These are phyloP conservation scores for Tetrapisispora arboricola DNA, from an alignment of 805 yeast genomes.

Conservation along the genomic window DNA sequence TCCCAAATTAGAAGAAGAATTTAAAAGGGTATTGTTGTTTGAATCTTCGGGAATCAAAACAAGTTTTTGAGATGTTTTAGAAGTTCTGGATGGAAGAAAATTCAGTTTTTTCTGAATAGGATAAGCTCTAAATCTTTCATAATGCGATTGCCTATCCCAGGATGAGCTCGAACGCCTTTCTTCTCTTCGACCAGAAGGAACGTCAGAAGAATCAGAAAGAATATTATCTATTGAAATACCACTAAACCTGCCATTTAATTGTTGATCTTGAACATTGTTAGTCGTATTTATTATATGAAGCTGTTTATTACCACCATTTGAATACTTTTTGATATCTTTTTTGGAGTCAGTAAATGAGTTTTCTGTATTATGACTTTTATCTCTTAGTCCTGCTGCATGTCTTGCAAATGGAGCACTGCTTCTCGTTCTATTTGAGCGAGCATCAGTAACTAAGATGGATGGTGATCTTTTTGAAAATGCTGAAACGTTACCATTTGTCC, in stretches of 20 bases:
- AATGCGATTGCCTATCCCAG: slow-evolving; percentile 12
- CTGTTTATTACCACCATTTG: neutral
- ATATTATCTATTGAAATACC: slow-evolving; percentile 75
- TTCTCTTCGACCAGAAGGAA: slow-evolving; percentile 60
- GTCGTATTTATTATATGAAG: neutral
- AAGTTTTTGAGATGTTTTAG: slow-evolving; percentile 75
- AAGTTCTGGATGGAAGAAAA: slow-evolving; percentile 50
- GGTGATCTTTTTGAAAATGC: slow-evolving; percentile 67
- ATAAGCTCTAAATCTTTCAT: slow-evolving; percentile 11
- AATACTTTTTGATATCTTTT: neutral
- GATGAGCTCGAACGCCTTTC: slow-evolving; percentile 35
- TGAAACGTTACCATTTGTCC: neutral
- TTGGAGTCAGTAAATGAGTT: neutral
- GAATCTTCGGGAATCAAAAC: slow-evolving; percentile 66
- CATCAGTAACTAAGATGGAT: slow-evolving; percentile 85
- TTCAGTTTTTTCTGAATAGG: slow-evolving; percentile 18
- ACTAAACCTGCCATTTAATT: slow-evolving; percentile 44
- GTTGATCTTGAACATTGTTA: neutral
- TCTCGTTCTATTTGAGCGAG: slow-evolving; percentile 49
- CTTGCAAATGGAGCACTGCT: slow-evolving; percentile 71
- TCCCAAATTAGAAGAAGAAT: neutral
- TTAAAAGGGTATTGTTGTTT: neutral
- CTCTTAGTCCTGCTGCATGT: slow-evolving; percentile 28
- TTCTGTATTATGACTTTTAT: neutral
- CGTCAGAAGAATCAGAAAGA: slow-evolving; percentile 69